Conservation (phyloP, 2,329 filamentous ascomycete genomes). For the Talaromyces sp. region DNA sequence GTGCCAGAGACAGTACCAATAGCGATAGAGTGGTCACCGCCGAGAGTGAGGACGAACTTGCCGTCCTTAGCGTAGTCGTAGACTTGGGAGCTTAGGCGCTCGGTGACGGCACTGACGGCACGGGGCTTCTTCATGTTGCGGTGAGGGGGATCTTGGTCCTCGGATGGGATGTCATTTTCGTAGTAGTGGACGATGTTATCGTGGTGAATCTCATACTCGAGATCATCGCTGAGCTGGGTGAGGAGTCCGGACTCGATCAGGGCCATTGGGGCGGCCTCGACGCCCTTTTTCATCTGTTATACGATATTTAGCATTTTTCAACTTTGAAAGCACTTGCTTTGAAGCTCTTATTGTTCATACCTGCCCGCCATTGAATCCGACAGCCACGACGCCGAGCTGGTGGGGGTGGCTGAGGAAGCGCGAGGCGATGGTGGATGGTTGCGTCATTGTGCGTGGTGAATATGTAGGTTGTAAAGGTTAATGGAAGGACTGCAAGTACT, state of each 20-base stretch:
- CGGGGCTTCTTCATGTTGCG: conserved; percentile 93
- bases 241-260: conserved; percentile 88
- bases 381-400: conserved; percentile 88
- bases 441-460: conserved; percentile 50
- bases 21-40: conserved; percentile 94
- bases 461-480: not conserved
- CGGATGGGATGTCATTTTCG: conserved; percentile 67
- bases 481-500: not conserved
- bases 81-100: conserved; percentile 77
- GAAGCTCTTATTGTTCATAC: conserved; percentile 54
- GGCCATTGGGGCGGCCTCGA: conserved; percentile 86
- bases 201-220: conserved; percentile 85
- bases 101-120: conserved; percentile 81
- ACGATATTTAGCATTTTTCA: conserved; percentile 50
- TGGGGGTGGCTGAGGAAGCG: conserved; percentile 80
- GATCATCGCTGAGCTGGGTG: conserved; percentile 77
- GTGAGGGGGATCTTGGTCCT: conserved; percentile 68
- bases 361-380: conserved; percentile 96
- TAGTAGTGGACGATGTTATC: conserved; percentile 83
- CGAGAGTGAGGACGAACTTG: conserved; percentile 86
- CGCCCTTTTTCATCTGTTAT: conserved; percentile 68
- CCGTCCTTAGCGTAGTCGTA: conserved; percentile 83
- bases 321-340: not conserved
- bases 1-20: conserved; percentile 90
- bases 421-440: conserved; percentile 60